Evolutionary conservation across 2,329 filamentous ascomycete genomes (phyloP).

Genomic region (Diatrype stigma): DNA sequence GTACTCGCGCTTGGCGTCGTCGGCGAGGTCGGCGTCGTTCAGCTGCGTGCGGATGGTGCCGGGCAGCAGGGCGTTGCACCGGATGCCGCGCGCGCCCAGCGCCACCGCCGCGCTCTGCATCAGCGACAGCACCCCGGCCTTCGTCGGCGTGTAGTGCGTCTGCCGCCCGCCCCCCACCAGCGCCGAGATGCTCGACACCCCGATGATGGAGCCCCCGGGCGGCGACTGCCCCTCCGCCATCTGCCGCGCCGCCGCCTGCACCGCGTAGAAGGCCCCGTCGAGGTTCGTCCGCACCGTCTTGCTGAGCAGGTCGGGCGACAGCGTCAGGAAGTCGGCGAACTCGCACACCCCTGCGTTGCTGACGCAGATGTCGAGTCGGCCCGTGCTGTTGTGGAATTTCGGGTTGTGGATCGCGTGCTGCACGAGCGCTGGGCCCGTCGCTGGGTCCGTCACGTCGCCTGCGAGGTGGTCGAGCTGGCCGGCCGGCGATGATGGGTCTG

Average conservation of each 20-base stretch:
- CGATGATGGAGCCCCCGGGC: conserved; percentile 75
- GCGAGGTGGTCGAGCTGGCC: conserved; percentile 62
- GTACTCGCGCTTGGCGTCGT: conserved; percentile 67
- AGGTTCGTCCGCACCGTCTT: conserved; percentile 77
- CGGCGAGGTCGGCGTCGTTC: conserved; percentile 76
- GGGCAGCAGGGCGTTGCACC: conserved; percentile 80
- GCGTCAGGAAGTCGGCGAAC: conserved; percentile 79
- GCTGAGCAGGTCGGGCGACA: conserved; percentile 66
- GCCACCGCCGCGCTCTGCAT: conserved; percentile 83
- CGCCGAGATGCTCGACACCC: conserved; percentile 67
- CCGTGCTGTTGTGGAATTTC: no score
- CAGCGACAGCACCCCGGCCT: conserved; percentile 73
- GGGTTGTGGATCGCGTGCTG: conserved; percentile 56
- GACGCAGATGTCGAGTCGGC: conserved; percentile 71
- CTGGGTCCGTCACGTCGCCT: conserved; percentile 73
- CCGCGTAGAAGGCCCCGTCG: conserved; percentile 81
- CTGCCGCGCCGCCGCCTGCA: conserved; percentile 79
- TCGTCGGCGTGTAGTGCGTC: conserved; percentile 85
- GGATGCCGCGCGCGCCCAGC: conserved; percentile 68
- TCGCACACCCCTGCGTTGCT: conserved; percentile 86
- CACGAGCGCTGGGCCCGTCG: conserved; percentile 67
- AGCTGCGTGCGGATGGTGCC: conserved; percentile 81
- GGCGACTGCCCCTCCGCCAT: conserved; percentile 64
- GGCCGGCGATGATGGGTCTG: conserved; percentile 38
- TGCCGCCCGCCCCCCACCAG: conserved; percentile 75